phyloP scores from a whole-genome alignment of 169 alveolate genomes.

The Cryptosporidium sp. region DNA sequence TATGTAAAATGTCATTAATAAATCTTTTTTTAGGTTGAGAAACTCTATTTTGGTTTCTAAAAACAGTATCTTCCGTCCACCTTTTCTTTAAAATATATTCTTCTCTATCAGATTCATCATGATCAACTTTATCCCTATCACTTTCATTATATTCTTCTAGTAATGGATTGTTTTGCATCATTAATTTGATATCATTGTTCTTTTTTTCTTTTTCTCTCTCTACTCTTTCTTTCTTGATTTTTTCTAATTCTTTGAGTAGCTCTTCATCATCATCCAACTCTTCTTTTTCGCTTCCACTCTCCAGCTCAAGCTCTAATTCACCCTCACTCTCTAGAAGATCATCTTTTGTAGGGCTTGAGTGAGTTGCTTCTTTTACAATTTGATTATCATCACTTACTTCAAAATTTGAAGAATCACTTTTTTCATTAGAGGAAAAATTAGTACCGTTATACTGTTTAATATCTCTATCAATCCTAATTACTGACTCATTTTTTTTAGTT shows the following conservation, averaged over 20 bases:
- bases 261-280: slow-evolving; percentile 64
- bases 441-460: background rate
- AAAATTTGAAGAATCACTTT: background rate
- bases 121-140: background rate
- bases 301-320: slow-evolving; percentile 16
- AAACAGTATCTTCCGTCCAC: slow-evolving; percentile 73
- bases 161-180: slow-evolving; percentile 50
- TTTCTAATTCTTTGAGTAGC: slow-evolving; percentile 42
- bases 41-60: slow-evolving; percentile 52
- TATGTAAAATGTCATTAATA: slow-evolving; percentile 50
- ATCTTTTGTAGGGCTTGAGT: background rate
- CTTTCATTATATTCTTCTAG: slow-evolving; percentile 1
- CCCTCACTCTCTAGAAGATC: background rate
- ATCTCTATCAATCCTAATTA: background rate
- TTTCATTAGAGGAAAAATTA: background rate
- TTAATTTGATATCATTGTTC: slow-evolving; percentile 17
- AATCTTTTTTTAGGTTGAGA: slow-evolving; percentile 42
- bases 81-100: slow-evolving; percentile 39
- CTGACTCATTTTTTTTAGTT: background rate
- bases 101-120: slow-evolving; percentile 13
- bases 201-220: slow-evolving; percentile 21
- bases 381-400: background rate
- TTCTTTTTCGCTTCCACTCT: background rate
- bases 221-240: slow-evolving; percentile 9
- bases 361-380: too few species aligned